Base-by-base conservation (phyloP, 768 basidiomycete species). In the Hemileccinum rubropunctum region DNA sequence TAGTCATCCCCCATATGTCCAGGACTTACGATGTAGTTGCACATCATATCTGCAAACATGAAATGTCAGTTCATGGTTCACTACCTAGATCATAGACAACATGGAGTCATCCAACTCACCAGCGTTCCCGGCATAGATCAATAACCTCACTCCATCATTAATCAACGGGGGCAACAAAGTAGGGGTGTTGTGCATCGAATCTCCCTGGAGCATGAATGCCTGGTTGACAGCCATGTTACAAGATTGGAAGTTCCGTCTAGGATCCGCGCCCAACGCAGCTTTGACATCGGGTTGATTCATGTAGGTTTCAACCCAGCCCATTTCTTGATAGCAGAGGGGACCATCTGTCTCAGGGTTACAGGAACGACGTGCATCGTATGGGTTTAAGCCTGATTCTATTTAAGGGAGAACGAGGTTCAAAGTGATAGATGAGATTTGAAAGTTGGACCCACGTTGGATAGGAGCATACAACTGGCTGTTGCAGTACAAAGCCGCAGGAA, bases 61-160 rank as follows among this genome's bases (percentile, higher is more conserved):
- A 23, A 30, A 56, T 35, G 58, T 61, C 56, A 56, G 63, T 23
- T 8, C 28, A 30, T 30, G 9, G 7, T 30, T 14, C 21, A 52
- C 17, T 35, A 55, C 18, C n/a, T 18, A 14, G 34, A 50, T 8
- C 3, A 50, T 6, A 48, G 8, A 33, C 8, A n/a, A 13, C 27
- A 12, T 20, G 20, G 10, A 34, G 6, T 20, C 3, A 15, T 26
- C 15, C 26, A 17, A 74, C 81, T 53, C 57, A 86, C 87, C 75
- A 60, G 89, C 88, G 56, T 88, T 86, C 17, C 89, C 94, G 51
- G 94, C 92, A 62, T 97, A 98, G 37, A 98, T 83, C 27, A 98
- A 71, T 38, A 99, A 70, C 47, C 91, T 74, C 33, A 99, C 76
- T 6, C 93, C 95, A 34, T 83, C 80, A 43, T 92, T 79, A 39